phyloP scores from a whole-genome alignment of 2,329 filamentous ascomycete genomes.

The Ceratocystis variospora region DNA sequence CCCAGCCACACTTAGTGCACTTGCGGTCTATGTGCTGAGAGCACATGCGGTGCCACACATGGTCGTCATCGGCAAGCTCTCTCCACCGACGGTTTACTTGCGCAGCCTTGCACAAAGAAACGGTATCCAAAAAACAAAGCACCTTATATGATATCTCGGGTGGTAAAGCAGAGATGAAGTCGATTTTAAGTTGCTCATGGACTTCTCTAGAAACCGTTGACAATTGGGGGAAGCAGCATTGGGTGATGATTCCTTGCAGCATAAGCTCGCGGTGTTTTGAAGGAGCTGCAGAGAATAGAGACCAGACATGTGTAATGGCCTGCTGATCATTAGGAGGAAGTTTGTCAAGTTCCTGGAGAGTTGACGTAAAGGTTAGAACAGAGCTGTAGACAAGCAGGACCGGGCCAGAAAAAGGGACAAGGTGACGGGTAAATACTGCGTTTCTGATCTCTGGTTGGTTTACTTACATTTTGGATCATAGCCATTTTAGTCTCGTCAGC shows the following conservation, averaged over 20 bases:
- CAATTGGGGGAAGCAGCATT: slow-evolving; percentile 94
- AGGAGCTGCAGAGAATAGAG: slow-evolving; percentile 87
- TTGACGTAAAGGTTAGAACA: not conserved
- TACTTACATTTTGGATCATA: slow-evolving; percentile 67
- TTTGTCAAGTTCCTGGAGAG: slow-evolving; percentile 57
- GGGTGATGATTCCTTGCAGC: slow-evolving; percentile 87
- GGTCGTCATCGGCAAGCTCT: slow-evolving; percentile 83
- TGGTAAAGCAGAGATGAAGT: slow-evolving; percentile 81
- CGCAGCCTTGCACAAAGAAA: slow-evolving; percentile 86
- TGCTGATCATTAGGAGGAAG: slow-evolving; percentile 78
- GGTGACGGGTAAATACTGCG: not conserved
- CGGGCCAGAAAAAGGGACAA: not conserved
- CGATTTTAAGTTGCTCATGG: slow-evolving; percentile 90
- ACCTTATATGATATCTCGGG: slow-evolving; percentile 89
- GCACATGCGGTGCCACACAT: slow-evolving; percentile 96
- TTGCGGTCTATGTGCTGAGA: slow-evolving; percentile 92
- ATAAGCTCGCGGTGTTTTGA: slow-evolving; percentile 90
- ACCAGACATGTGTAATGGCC: slow-evolving; percentile 95
- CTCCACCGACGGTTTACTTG: slow-evolving; percentile 87
- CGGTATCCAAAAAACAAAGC: slow-evolving; percentile 80
- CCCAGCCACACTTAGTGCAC: slow-evolving; percentile 92
- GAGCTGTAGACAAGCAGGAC: not conserved
- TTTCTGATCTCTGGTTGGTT: not conserved
- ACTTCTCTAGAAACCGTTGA: slow-evolving; percentile 85
- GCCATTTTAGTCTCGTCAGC: slow-evolving; percentile 96